Conservation (phyloP, 192 early-diverging fungal species). For the Gaertneriomyces sp. region DNA sequence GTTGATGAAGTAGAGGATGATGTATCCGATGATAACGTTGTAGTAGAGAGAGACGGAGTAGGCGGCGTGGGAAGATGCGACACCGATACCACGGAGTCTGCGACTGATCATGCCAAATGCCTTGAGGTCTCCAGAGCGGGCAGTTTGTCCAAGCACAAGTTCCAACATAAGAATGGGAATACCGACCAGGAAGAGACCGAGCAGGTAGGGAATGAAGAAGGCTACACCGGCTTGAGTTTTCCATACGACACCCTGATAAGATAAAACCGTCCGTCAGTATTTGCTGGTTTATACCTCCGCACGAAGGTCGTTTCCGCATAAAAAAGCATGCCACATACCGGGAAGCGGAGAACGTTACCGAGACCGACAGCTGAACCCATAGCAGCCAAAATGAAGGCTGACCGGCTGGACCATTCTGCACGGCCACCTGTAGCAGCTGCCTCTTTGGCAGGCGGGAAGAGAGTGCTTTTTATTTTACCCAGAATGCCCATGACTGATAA, state of each 20-base stretch:
- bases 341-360: background rate
- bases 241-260: background rate
- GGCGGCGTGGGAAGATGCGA: constrained; percentile 4
- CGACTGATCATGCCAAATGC: constrained; percentile 2
- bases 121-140: constrained; percentile 2
- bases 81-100: constrained; percentile 5
- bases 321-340: background rate
- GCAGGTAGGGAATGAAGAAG: constrained; percentile 1
- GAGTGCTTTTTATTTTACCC: no score
- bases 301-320: no score
- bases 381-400: background rate
- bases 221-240: background rate
- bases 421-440: background rate
- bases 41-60: constrained; percentile 11
- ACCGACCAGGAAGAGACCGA: background rate
- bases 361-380: constrained; percentile 1
- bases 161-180: background rate
- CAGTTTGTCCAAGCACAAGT: constrained; percentile 5
- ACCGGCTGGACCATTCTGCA: background rate
- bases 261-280: no score
- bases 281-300: no score
- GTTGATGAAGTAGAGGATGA: constrained; percentile 1
- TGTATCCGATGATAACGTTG: constrained; percentile 4
- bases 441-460: no score
- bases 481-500: no score